Base-by-base conservation (phyloP, 352 stramenopile species). In the Globisporangium solare region DNA sequence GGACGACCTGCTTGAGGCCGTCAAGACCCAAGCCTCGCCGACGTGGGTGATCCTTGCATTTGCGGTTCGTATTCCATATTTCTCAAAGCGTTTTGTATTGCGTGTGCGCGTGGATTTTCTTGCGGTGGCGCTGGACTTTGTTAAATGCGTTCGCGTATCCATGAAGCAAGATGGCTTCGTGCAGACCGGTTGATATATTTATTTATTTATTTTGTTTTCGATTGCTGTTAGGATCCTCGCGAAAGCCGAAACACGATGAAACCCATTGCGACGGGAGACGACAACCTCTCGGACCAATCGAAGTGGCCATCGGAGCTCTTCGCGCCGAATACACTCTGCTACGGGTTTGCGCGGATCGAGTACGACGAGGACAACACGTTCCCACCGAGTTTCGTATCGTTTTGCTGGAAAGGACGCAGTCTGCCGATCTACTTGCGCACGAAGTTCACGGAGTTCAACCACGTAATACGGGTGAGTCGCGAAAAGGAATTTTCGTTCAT, bases 361-460 rank as follows among this genome's bases (percentile, higher is more conserved):
- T 85, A 81, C 39, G 74, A 86, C 31, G 74, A 85, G 39, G 72
- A 83, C 39, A 76, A 87, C 50, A 59, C 58, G n/a, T 69, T 83
- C 32, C 76, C 82, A 17, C 79, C 81, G 14, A 86, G 75, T 31
- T 85, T 91, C 39, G 56, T 94, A 22, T 95, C 86, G 24, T 93
- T 93, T 50, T 94, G 83, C 71, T 95, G 86, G 86, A 95, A 95
- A 74, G 86, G 86, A 47, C 67, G 77, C n/a, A 91, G 79, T 50
- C 61, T 93, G 10, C 83, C 86, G 3, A 92, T 95, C 53, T 90
- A 92, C 45, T 45, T 94, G 41, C 82, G 86, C 47, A 91, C 83
- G 7, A 95, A 95, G 56, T 92, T 88, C 67, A 83, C 83, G 3
- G 86, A 95, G 66, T 95, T 92, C 64, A 89, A 95, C 62, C 86